Base-by-base conservation (phyloP, 2,329 filamentous ascomycete species). In the Hymenoscyphus fructigenus region DNA sequence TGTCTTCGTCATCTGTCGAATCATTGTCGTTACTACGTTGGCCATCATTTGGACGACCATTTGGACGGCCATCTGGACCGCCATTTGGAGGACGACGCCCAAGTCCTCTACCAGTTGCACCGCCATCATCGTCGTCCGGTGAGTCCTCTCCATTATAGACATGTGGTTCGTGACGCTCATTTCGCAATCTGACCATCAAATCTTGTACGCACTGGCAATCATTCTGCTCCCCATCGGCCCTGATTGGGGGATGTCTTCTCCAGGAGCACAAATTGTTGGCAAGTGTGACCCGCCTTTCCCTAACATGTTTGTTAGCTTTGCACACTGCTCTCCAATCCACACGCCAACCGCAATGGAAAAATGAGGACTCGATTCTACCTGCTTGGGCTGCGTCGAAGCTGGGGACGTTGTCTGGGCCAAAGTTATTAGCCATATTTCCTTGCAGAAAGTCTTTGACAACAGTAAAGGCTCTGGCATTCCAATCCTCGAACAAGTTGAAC, bases 291-390 rank as follows among this genome's bases (percentile, higher is more conserved):
- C 12, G 41, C 0, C 55, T 65, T 0, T 59, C 14, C 3, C 34
- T 36, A 26, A 68, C 65, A 9, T 66, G 60, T 12, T 64, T 57
- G 20, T 67, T 65, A 0, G 64, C 64, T 15, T 47, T 38, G 5
- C 34, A 15, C 1, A 70, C 28, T 2, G 68, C 64, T 36, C 15
- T 26, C n/a, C 67, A 65, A 26, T 69, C 57, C 9, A 70, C 58
- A n/a, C 68, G 58, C 62, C 62, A 69, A 3, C 68, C 68, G 1
- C 60, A 57, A 1, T 66, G 60, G 15, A 59, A 67, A 29, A 70
- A 70, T 1, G 67, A 63, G 1, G 64, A 62, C 41, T 70, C 68
- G 20, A 70, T 63, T 5, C 44, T 20, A 26, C 67, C 61, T 5
- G 58, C 60, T n/a, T 63, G 47, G 4, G 50, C 23, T 20, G 34